Percentiles rank a stretch among this genome's conserved stretches.
Conservation (phyloP, 108 stramenopile genomes). For the Epithemia pelagica region DNA sequence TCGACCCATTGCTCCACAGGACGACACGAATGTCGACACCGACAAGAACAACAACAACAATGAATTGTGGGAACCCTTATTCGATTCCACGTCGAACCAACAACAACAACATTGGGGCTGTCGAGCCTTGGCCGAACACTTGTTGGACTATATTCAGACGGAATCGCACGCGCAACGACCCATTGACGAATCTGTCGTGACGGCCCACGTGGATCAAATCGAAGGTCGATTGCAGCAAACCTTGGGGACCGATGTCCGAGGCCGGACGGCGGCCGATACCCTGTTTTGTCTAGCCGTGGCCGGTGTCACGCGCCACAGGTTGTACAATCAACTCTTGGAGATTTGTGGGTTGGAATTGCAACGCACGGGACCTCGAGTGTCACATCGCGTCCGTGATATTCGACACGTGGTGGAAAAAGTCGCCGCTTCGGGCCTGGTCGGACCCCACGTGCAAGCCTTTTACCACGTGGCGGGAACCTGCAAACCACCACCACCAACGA, state of each 20-base stretch:
- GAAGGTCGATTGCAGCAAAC: neutral
- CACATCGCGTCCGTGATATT: constrained; percentile 54
- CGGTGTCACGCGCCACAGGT: constrained; percentile 23
- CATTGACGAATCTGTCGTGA: neutral
- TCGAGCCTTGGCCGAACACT: neutral
- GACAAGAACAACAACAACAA: neutral
- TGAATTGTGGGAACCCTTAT: neutral
- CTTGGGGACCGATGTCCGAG: constrained; percentile 38
- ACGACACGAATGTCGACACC: neutral
- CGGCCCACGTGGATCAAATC: neutral
- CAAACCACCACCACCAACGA: neutral
- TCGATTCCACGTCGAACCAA: no score
- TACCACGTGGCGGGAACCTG: neutral
- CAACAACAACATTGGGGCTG: neutral
- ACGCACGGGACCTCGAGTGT: constrained; percentile 44
- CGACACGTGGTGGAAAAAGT: constrained; percentile 64
- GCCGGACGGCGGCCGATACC: constrained; percentile 73
- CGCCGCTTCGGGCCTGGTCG: constrained; percentile 50
- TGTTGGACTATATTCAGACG: neutral
- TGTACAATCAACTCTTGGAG: constrained; percentile 38
- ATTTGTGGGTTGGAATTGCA: constrained; percentile 40
- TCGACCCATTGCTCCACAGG: no score
- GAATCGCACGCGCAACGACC: constrained; percentile 1
- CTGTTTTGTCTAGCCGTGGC: constrained; percentile 70
- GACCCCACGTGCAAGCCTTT: constrained; percentile 2